phyloP scores from a whole-genome alignment of 441 rosid genomes.

The Breynia disticha region DNA sequence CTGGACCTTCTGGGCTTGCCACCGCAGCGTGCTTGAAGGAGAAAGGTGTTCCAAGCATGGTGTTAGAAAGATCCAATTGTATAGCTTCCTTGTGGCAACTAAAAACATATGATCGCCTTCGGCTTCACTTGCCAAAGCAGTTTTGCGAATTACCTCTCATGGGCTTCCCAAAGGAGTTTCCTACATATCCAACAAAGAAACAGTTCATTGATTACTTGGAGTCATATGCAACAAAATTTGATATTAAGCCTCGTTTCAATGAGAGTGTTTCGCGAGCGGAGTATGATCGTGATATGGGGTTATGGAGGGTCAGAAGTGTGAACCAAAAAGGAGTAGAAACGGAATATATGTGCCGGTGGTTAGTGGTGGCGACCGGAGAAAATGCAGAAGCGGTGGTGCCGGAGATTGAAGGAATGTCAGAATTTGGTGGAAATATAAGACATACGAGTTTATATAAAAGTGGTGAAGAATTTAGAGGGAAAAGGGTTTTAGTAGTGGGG shows the following conservation, averaged over 20 bases:
- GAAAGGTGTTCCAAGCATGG: conserved; percentile 39
- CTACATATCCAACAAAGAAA: conserved; percentile 68
- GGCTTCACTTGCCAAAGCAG: conserved; percentile 79
- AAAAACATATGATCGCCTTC: conserved; percentile 81
- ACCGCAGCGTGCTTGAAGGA: conserved; percentile 65
- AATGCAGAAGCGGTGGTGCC: conserved; percentile 78
- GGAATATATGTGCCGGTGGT: conserved; percentile 52
- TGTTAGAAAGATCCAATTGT: conserved; percentile 57
- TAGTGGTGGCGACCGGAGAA: conserved; percentile 81
- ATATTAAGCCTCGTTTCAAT: conserved; percentile 43
- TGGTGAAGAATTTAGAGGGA: conserved; percentile 43
- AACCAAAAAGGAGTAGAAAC: conserved; percentile 24
- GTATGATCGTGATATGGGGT: conserved; percentile 32
- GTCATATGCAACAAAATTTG: conserved; percentile 34
- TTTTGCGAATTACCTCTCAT: conserved; percentile 69
- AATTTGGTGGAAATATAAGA: conserved; percentile 42
- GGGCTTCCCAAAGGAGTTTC: conserved; percentile 53
- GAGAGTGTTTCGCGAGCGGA: conserved; percentile 46
- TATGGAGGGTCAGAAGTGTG: conserved; percentile 58
- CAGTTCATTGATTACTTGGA: conserved; percentile 52
- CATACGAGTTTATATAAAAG: conserved; percentile 64
- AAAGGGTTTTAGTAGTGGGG: conserved; percentile 70
- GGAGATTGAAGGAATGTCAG: conserved; percentile 42
- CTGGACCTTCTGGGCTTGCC: conserved; percentile 84
- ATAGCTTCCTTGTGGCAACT: conserved; percentile 73